Evolutionary conservation across 306 rosid genomes (phyloP), one percentile per base, ranked within the genome.

Genomic region (Casuarina glauca): DNA sequence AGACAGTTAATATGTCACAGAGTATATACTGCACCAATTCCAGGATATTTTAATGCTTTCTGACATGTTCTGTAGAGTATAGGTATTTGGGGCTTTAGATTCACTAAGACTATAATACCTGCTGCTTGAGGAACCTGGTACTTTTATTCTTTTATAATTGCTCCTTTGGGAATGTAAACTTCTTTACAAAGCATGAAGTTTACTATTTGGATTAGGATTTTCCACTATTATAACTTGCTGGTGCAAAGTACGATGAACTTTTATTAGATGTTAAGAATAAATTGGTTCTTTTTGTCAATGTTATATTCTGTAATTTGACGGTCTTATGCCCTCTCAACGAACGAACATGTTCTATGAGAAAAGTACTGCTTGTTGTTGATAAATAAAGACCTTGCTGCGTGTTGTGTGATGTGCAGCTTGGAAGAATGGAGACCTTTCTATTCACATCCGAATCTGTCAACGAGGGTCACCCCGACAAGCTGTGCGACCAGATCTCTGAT

Each of bases 401-500:
- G 2, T 6, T 76, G 39, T 41, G 74, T 10, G 71, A 19, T 86
- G 49, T 86, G 85, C 57, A 87, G 94, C 82, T 90, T 85, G 85
- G 79, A 74, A 88, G 78, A 86, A 93, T 96, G 97, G 91, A 93
- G 83, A 91, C 98, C 86, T 96, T 96, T 78, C 94, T 96, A 74
- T 96, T 78, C 78, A 96, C 99, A 20, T 96, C 99, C 20, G 99
- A 96, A 75, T 96, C 99, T 1, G 99, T 96, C 43, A 96, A 96
- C 45, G 99, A 96, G 93, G 99, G 99, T 77, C 99, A 96, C 87
- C 99, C 99, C 1, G 99, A 96, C 96, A 96, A 96, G 94, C 90
- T 96, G 77, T 96, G 99, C 66, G 99, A 96, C 81, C 99, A 96
- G 97, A 86, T 96, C 90, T 96, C 99, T 6, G 99, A 96, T 81